These are phyloP conservation scores for Ceratocystis destructans DNA, from an alignment of 2,329 filamentous ascomycete genomes.

Conservation along the genomic window DNA sequence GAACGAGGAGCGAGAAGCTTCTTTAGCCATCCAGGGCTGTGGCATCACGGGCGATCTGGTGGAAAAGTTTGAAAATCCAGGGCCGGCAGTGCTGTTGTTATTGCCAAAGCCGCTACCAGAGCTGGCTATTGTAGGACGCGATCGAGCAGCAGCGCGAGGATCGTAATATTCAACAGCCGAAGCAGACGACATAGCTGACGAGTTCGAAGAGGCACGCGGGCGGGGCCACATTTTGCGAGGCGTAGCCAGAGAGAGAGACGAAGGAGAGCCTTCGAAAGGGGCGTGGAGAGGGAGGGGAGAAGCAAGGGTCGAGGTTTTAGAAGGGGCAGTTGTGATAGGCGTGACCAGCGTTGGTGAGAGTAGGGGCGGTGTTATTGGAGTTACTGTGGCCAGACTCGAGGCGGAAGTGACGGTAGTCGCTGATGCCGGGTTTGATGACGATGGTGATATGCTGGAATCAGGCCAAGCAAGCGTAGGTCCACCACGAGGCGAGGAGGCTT, in stretches of 20 bases:
- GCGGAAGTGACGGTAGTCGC: background rate
- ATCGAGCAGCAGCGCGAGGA: constrained; percentile 23
- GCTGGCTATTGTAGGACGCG: constrained; percentile 6
- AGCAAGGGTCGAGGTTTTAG: background rate
- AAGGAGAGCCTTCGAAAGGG: no score
- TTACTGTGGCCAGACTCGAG: background rate
- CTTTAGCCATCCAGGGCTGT: constrained; percentile 37
- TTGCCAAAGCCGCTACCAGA: background rate
- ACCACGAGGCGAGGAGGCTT: constrained; percentile 17
- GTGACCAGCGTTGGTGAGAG: background rate
- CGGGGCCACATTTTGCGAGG: constrained; percentile 15
- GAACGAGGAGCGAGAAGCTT: constrained; percentile 42
- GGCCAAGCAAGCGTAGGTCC: background rate
- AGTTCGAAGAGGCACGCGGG: constrained; percentile 28
- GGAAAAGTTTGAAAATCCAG: background rate
- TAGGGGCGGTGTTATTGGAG: background rate
- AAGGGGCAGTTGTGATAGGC: background rate
- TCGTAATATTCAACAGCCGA: constrained; percentile 32
- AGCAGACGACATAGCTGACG: constrained; percentile 31
- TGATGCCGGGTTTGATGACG: background rate
- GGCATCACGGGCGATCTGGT: background rate
- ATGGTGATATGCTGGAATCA: background rate
- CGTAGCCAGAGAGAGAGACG: no score
- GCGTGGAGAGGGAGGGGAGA: background rate
- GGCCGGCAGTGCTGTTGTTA: background rate